Evolutionary conservation across 306 rosid genomes (phyloP).

Genomic region (Glycine tomentella): DNA sequence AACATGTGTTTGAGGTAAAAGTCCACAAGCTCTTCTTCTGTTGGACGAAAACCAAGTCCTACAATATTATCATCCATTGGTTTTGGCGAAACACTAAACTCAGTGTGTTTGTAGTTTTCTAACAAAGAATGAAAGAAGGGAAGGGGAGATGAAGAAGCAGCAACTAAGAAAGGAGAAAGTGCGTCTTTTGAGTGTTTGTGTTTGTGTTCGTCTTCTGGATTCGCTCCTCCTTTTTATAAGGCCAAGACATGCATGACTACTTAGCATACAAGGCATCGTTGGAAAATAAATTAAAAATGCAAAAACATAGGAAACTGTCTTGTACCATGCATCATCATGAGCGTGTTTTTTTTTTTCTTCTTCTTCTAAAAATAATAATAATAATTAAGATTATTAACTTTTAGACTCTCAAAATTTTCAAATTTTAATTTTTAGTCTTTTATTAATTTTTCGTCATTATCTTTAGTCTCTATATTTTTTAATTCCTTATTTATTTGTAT

Average conservation of each 20-base stretch:
- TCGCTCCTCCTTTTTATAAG: neutral
- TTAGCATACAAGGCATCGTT: too few species aligned
- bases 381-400: too few species aligned
- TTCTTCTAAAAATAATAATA: too few species aligned
- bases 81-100: neutral
- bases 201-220: neutral
- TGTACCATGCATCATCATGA: too few species aligned
- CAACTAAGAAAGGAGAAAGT: neutral
- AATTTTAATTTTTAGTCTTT: too few species aligned
- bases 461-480: too few species aligned
- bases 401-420: too few species aligned
- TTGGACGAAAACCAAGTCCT: slow-evolving; percentile 64
- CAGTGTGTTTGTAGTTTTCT: neutral
- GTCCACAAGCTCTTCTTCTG: slow-evolving; percentile 60
- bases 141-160: neutral
- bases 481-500: too few species aligned
- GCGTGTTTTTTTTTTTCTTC: too few species aligned
- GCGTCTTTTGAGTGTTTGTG: neutral
- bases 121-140: neutral
- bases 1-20: slow-evolving; percentile 54
- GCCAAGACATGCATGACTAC: neutral
- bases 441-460: too few species aligned
- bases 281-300: too few species aligned
- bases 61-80: slow-evolving; percentile 36
- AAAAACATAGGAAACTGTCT: too few species aligned